Conservation (phyloP, 805 yeast species). For the Sugiyamaella marilandica region DNA sequence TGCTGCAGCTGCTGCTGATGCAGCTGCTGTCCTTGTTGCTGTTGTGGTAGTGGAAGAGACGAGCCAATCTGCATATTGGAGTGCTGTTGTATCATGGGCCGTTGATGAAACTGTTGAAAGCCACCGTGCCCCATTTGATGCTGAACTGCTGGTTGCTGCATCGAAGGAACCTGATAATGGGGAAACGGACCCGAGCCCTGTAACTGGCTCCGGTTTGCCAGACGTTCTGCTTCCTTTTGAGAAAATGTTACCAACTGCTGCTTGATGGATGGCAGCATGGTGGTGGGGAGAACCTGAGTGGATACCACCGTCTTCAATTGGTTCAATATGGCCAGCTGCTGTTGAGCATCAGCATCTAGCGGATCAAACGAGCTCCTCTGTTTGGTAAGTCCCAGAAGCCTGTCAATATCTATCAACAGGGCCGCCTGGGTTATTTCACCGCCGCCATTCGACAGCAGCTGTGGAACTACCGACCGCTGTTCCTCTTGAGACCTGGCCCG, state of each 20-base stretch:
- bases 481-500: slow-evolving; percentile 23
- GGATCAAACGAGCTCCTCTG: slow-evolving; percentile 24
- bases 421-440: slow-evolving; percentile 21
- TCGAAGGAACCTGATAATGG: background rate
- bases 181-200: background rate
- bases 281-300: slow-evolving; percentile 28
- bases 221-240: slow-evolving; percentile 26
- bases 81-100: too few relatives aligned
- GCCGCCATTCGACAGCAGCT: background rate
- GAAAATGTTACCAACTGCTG: slow-evolving; percentile 28
- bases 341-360: slow-evolving; percentile 27
- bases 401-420: slow-evolving; percentile 29
- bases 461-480: slow-evolving; percentile 13
- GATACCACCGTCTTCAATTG: slow-evolving; percentile 29
- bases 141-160: background rate
- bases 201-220: slow-evolving; percentile 9
- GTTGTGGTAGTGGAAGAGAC: background rate
- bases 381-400: slow-evolving; percentile 22
- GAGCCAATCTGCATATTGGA: too few relatives aligned
- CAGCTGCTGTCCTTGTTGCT: background rate
- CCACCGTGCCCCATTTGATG: background rate
- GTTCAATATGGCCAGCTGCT: slow-evolving; percentile 28
- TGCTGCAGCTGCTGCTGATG: slow-evolving; percentile 4
- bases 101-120: too few relatives aligned
- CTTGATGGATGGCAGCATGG: slow-evolving; percentile 27